phyloP scores from a whole-genome alignment of 225 moss, liverwort and hornwort genomes.

The Marchantia paleacea region DNA sequence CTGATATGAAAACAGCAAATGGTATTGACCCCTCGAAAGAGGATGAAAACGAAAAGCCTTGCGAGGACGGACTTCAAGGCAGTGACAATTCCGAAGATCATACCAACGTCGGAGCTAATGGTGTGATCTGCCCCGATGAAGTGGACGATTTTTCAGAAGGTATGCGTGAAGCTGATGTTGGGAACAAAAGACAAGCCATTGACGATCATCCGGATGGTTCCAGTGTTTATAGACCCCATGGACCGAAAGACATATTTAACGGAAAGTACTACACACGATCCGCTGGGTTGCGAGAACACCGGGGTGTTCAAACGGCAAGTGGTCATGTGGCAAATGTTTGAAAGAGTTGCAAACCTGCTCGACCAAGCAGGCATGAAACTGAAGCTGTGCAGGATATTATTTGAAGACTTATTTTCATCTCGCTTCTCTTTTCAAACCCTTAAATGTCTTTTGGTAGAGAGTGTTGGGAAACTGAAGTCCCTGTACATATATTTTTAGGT shows the following conservation, averaged over 20 bases:
- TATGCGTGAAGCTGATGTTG: background rate
- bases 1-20: background rate
- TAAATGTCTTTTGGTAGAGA: no score
- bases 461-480: no score
- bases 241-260: background rate
- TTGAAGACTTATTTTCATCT: no score
- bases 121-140: background rate
- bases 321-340: background rate
- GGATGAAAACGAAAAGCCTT: background rate
- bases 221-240: constrained; percentile 1
- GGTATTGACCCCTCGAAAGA: background rate
- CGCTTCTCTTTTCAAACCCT: no score
- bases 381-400: background rate
- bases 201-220: background rate
- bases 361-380: background rate
- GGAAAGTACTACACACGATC: constrained; percentile 2
- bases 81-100: background rate
- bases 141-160: background rate
- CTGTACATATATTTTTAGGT: no score
- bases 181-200: background rate
- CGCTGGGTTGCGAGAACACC: background rate
- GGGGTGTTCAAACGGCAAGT: no score
- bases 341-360: background rate
- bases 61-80: background rate
- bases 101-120: background rate